A percentile compares a stretch with the other conserved stretches of the same genome.
phyloP scores from a whole-genome alignment of 352 stramenopile genomes.

The Lagenidium giganteum region DNA sequence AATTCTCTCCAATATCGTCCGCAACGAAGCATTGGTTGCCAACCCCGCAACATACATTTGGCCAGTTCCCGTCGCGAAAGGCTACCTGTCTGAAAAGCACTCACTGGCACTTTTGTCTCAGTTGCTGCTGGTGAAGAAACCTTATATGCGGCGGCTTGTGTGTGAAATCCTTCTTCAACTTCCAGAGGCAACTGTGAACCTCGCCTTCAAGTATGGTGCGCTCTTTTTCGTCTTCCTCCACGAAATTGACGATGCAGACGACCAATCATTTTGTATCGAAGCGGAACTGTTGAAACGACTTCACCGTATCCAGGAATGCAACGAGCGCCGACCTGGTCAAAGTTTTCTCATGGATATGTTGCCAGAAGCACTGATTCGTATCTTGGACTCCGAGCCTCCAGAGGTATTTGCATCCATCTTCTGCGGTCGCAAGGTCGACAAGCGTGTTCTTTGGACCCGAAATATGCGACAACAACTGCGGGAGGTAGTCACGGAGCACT shows the following conservation, averaged over 20 bases:
- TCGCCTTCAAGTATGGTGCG: constrained; percentile 49
- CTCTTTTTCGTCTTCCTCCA: constrained; percentile 75
- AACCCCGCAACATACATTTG: constrained; percentile 29
- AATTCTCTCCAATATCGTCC: constrained; percentile 58
- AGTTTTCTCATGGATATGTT: constrained; percentile 71
- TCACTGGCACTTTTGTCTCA: constrained; percentile 56
- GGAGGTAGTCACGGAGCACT: constrained; percentile 65
- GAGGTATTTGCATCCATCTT: constrained; percentile 68
- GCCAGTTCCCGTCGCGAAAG: constrained; percentile 53
- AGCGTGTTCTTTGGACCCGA: constrained; percentile 61
- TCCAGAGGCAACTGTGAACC: constrained; percentile 33
- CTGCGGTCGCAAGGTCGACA: constrained; percentile 45
- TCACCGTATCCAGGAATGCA: constrained; percentile 54
- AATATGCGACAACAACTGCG: constrained; percentile 71
- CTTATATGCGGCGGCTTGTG: constrained; percentile 35
- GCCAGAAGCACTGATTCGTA: constrained; percentile 59
- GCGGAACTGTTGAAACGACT: constrained; percentile 52
- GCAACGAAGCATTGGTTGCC: constrained; percentile 29
- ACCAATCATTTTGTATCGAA: constrained; percentile 39
- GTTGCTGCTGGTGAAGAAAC: constrained; percentile 56
- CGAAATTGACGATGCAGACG: constrained; percentile 14
- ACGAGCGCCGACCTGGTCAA: constrained; percentile 36
- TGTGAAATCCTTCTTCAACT: constrained; percentile 65
- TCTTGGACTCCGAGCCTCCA: constrained; percentile 59
- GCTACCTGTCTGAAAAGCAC: constrained; percentile 36